Base-by-base conservation (phyloP, 2,329 filamentous ascomycete genomes). In the Colletotrichum abscissum region DNA sequence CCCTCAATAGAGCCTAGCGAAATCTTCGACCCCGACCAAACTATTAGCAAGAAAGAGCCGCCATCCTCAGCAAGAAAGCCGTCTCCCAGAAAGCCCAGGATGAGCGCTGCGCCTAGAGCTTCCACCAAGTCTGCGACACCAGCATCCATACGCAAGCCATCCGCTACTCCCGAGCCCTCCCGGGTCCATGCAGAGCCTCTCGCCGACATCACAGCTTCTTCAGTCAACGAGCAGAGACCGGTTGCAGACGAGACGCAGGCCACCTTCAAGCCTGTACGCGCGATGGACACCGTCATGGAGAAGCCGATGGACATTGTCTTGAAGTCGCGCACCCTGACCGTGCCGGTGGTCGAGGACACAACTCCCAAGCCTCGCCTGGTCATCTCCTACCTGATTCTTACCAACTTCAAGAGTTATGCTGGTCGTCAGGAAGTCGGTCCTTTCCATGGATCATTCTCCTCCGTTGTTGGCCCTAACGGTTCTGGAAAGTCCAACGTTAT, bases 401-500 rank as follows among this genome's bases (percentile, higher is more conserved):
- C 91, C 76, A 99, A 99, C 83, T 99, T 99, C 90, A 99, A 99
- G 86, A 98, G 96, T 85, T 99, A 99, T 81, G 97, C 97, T 19
- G 97, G 97, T 4, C 89, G 94, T 74, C 97, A 99, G 82, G 93
- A 97, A 84, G 97, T 99, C 72, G 97, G 97, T 0, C 97, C 97
- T 0, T 99, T 99, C 82, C 97, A 99, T 81, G 90, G 94, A 1
- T 99, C 97, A 0, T 99, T 99, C 84, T 98, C 97, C 1, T 98
- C 97, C 0, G 97, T 99, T 2, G 97, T 99, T 11, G 97, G 97
- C 0, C 97, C 97, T 63, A 99, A 99, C 81, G 97, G 97, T 74
- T 99, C 97, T 11, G 97, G 97, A 72, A 99, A 99, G 82, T 98
- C 97, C 26, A 99, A 99, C 78, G 97, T 99, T 75, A 99, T 99